phyloP scores from a whole-genome alignment of 148 eudicot species.

The Pharnaceum exiguum region DNA sequence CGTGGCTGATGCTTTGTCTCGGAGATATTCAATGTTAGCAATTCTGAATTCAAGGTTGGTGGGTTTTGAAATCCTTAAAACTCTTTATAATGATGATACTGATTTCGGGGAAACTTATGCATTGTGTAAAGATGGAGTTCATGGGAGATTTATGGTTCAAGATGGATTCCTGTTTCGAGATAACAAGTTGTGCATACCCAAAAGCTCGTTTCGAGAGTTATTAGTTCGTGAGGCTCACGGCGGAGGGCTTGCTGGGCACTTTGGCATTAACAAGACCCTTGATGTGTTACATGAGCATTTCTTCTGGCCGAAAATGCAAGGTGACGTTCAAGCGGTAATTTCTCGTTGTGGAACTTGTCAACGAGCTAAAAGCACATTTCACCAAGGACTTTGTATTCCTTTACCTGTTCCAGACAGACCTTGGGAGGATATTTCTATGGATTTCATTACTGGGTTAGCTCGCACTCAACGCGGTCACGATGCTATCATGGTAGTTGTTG shows the following conservation, averaged over 20 bases:
- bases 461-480: neutral
- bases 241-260: constrained; percentile 3
- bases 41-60: neutral
- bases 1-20: neutral
- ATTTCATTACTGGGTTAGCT: neutral
- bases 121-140: neutral
- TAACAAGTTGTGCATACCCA: neutral
- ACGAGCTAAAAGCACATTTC: too few species aligned
- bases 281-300: neutral
- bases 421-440: neutral
- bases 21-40: neutral
- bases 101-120: neutral
- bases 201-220: neutral
- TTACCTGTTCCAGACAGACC: too few species aligned
- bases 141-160: neutral
- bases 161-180: neutral
- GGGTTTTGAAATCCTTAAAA: neutral
- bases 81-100: neutral
- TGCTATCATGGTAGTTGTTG: too few species aligned
- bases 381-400: too few species aligned
- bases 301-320: too few species aligned
- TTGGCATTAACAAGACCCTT: neutral
- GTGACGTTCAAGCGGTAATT: too few species aligned
- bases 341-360: too few species aligned
- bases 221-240: neutral